Evolutionary conservation across 2,329 filamentous ascomycete species (phyloP).

Genomic region (Huntiella decipiens): DNA sequence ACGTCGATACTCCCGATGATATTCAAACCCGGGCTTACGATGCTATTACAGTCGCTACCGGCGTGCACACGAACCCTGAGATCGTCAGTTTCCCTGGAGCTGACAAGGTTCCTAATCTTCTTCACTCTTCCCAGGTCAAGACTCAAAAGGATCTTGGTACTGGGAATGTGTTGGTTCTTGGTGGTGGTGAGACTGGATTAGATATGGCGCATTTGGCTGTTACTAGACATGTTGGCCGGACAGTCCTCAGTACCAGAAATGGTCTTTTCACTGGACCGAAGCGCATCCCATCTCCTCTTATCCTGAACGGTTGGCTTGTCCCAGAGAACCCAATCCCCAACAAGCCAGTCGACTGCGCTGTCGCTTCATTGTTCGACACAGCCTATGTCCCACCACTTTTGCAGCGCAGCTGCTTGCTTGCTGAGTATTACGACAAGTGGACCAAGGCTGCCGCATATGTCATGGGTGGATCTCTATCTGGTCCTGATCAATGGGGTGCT

Average conservation of each 20-base stretch:
- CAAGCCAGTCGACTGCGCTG: conserved; percentile 27
- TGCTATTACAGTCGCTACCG: conserved; percentile 27
- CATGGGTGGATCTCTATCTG: conserved; percentile 26
- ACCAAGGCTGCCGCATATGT: conserved; percentile 24
- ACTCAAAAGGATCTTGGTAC: conserved; percentile 22
- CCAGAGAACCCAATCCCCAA: conserved; percentile 16
- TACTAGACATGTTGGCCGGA: conserved; percentile 22
- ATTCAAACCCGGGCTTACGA: conserved; percentile 19
- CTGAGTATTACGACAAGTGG: conserved; percentile 28
- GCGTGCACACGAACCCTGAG: conserved; percentile 23
- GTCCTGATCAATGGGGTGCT: conserved; percentile 29
- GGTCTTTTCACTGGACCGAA: conserved; percentile 28
- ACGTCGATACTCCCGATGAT: conserved; percentile 11
- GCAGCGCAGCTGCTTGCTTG: conserved; percentile 23
- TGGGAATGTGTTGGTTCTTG: conserved; percentile 24
- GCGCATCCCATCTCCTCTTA: conserved; percentile 14
- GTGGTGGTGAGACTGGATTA: conserved; percentile 27
- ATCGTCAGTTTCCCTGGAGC: conserved; percentile 23
- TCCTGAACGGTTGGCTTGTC: conserved; percentile 2
- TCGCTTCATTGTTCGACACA: conserved; percentile 31
- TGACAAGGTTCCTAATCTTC: conserved; percentile 15
- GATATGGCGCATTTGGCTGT: conserved; percentile 27
- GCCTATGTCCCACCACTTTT: conserved; percentile 29
- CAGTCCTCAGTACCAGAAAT: conserved; percentile 26
- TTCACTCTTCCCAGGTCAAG: conserved; percentile 28